These are phyloP conservation scores for Cenchrus fungigraminus DNA, from an alignment of 176 grass and related monocot genomes.

Conservation along the genomic window DNA sequence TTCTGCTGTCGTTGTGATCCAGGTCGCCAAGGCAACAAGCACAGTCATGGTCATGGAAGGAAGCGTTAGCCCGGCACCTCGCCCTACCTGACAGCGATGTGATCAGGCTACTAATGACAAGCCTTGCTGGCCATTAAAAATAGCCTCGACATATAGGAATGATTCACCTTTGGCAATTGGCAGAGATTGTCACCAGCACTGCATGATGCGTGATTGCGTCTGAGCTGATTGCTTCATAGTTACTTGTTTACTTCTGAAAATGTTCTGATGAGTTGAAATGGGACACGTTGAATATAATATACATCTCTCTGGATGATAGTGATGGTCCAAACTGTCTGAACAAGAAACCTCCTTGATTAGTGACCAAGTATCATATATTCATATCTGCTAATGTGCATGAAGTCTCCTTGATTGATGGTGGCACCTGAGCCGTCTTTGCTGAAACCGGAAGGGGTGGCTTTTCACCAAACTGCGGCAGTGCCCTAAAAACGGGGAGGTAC, in stretches of 20 bases:
- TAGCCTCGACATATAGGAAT: not conserved
- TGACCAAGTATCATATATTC: not conserved
- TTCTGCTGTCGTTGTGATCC: not conserved
- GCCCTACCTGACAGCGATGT: not conserved
- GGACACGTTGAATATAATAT: not conserved
- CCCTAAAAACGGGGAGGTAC: not conserved
- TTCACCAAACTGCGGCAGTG: not conserved
- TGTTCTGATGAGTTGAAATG: not conserved
- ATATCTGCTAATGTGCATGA: not conserved
- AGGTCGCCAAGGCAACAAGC: slow-evolving; percentile 21
- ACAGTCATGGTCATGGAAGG: slow-evolving; percentile 16
- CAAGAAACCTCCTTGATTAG: not conserved
- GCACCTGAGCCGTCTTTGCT: not conserved
- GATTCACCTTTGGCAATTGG: not conserved
- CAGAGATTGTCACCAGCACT: not conserved
- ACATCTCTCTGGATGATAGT: not conserved
- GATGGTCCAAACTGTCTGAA: not conserved
- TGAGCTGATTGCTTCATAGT: not conserved
- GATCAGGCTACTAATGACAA: not conserved
- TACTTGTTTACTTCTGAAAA: not conserved
- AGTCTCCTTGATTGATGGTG: not conserved
- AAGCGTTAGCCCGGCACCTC: slow-evolving; percentile 29
- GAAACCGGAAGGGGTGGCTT: slow-evolving; percentile 17
- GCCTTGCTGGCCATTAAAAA: not conserved
- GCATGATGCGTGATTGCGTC: not conserved